Percentiles rank a stretch among this genome's conserved stretches.
Conservation (phyloP, 164 flowering plant genomes). For the Macadamia tetraphylla region DNA sequence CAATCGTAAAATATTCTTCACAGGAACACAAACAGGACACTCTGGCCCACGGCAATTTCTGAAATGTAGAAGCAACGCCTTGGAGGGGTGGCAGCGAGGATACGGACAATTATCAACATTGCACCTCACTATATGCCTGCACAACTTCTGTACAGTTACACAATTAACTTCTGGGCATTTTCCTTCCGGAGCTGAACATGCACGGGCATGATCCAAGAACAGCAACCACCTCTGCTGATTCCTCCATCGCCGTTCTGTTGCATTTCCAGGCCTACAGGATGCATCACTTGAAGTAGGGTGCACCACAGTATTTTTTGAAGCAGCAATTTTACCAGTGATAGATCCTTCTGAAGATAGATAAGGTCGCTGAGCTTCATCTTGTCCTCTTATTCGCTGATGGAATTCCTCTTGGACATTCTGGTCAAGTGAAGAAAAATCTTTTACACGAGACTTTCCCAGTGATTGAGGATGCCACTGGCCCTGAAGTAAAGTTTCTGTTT, state of each 20-base stretch:
- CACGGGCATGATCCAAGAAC: conserved; percentile 76
- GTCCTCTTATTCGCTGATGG: conserved; percentile 47
- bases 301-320: conserved; percentile 28
- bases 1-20: conserved; percentile 27
- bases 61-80: conserved; percentile 42
- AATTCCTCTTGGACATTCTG: conserved; percentile 67
- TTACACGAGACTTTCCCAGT: conserved; percentile 23
- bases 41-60: conserved; percentile 36
- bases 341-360: conserved; percentile 55
- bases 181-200: conserved; percentile 66
- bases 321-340: conserved; percentile 28
- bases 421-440: conserved; percentile 38
- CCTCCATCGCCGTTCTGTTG: conserved; percentile 29
- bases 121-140: conserved; percentile 59
- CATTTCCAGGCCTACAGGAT: conserved; percentile 26
- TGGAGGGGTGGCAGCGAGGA: conserved; percentile 58
- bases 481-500: conserved; percentile 38
- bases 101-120: conserved; percentile 33
- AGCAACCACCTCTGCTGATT: conserved; percentile 74
- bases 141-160: conserved; percentile 42
- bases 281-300: conserved; percentile 25
- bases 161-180: conserved; percentile 62
- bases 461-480: conserved; percentile 52
- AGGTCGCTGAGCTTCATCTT: conserved; percentile 71
- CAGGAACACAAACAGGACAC: conserved; percentile 85